Conservation (phyloP, 2,329 filamentous ascomycete genomes). For the Paracamarosporium sp. region DNA sequence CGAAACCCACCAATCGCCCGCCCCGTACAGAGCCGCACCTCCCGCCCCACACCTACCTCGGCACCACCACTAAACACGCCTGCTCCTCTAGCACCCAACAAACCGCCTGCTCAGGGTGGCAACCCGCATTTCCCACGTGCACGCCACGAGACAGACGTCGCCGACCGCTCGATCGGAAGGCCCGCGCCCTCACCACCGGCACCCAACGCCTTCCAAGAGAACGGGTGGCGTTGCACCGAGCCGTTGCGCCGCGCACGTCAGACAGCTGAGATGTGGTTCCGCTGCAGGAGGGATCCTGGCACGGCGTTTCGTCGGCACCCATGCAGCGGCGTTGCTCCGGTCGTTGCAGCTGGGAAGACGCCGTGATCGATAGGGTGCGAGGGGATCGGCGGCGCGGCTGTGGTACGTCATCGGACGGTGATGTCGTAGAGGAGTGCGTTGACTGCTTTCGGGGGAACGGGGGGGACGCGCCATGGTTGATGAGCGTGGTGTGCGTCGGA, state of each 20-base stretch:
- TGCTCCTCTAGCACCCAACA: too few relatives aligned
- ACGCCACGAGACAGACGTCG: not conserved
- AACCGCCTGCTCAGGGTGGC: not conserved
- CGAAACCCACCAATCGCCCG: not conserved
- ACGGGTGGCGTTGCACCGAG: too few relatives aligned
- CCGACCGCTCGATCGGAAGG: not conserved
- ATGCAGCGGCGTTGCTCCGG: not conserved
- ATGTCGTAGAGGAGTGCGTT: not conserved
- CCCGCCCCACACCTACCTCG: not conserved
- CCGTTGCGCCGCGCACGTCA: too few relatives aligned
- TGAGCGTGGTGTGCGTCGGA: not conserved
- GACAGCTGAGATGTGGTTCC: not conserved
- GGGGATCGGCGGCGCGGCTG: not conserved
- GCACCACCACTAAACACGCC: too few relatives aligned
- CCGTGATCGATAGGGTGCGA: not conserved
- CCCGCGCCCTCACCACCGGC: too few relatives aligned
- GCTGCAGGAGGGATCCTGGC: not conserved
- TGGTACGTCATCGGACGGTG: not conserved
- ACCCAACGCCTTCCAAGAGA: too few relatives aligned
- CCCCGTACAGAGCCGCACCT: not conserved
- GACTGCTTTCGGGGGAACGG: not conserved
- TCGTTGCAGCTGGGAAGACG: too few relatives aligned
- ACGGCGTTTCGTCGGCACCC: not conserved
- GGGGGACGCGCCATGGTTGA: not conserved
- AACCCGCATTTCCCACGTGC: not conserved